These are phyloP conservation scores for Polyporus arcularius DNA, from an alignment of 768 basidiomycete genomes.

Conservation along the genomic window DNA sequence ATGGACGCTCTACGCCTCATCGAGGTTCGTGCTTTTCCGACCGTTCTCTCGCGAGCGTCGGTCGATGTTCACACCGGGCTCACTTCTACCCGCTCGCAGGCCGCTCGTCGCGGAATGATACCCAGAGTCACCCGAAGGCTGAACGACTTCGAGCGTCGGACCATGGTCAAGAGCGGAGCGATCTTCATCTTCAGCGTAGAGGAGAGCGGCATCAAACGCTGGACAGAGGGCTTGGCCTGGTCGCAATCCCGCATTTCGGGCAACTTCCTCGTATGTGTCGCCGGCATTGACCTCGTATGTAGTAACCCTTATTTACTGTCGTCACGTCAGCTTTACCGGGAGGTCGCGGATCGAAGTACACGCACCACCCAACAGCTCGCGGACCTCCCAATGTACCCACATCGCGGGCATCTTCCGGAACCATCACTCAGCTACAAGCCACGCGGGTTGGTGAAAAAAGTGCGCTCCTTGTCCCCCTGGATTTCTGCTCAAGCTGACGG, in stretches of 20 bases:
- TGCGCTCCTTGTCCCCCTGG: slow-evolving; percentile 21
- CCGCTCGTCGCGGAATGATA: slow-evolving; percentile 75
- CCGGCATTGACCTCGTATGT: neutral
- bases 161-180: slow-evolving; percentile 56
- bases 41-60: neutral
- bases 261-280: slow-evolving; percentile 70
- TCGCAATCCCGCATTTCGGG: slow-evolving; percentile 83
- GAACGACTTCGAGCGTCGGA: slow-evolving; percentile 74
- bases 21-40: slow-evolving; percentile 14
- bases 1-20: slow-evolving; percentile 81
- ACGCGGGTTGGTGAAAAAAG: slow-evolving; percentile 85
- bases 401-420: slow-evolving; percentile 19
- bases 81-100: slow-evolving; percentile 42
- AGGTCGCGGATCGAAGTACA: slow-evolving; percentile 69
- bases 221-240: slow-evolving; percentile 82
- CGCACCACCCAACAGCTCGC: slow-evolving; percentile 39
- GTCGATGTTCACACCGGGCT: neutral
- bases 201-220: slow-evolving; percentile 85
- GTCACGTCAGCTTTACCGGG: slow-evolving; percentile 68
- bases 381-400: slow-evolving; percentile 16
- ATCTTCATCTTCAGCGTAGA: slow-evolving; percentile 89
- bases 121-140: slow-evolving; percentile 82
- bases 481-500: neutral
- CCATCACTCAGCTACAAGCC: slow-evolving; percentile 28
- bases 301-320: slow-evolving; percentile 4